Evolutionary conservation across 2,329 filamentous ascomycete genomes (phyloP).

Genomic region (Alternaria triticina): DNA sequence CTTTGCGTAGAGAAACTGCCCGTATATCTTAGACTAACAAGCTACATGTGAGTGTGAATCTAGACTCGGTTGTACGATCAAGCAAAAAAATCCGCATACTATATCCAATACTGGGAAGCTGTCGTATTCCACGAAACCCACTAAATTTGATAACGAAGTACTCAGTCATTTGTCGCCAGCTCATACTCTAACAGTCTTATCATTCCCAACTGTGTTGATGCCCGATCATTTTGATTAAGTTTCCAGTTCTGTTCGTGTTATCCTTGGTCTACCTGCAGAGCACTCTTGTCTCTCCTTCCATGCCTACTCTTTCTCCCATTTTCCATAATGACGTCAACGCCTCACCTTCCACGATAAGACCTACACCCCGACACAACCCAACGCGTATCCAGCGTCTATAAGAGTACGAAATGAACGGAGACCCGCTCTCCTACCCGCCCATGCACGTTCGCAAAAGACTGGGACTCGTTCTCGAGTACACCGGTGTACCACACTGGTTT

Average conservation of each 20-base stretch:
- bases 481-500: background rate
- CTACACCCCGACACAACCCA: too few species aligned
- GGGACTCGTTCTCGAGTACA: too few species aligned
- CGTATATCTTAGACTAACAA: background rate
- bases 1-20: background rate
- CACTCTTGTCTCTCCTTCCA: background rate
- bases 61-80: background rate
- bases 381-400: background rate
- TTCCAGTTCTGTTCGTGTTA: rapidly evolving
- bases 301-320: too few species aligned
- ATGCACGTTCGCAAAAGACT: background rate
- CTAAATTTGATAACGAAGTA: background rate
- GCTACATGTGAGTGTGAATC: background rate
- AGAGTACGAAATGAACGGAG: background rate
- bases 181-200: background rate
- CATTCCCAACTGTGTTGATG: background rate
- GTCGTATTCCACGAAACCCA: background rate
- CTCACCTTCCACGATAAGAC: background rate
- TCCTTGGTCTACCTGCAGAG: background rate
- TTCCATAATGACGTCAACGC: background rate
- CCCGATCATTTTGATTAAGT: background rate
- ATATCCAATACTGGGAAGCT: background rate
- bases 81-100: background rate
- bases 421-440: background rate
- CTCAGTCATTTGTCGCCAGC: background rate